Percentiles rank a stretch among this genome's conserved stretches.
phyloP scores from a whole-genome alignment of 2,329 filamentous ascomycete species.

The Chalara sp. region DNA sequence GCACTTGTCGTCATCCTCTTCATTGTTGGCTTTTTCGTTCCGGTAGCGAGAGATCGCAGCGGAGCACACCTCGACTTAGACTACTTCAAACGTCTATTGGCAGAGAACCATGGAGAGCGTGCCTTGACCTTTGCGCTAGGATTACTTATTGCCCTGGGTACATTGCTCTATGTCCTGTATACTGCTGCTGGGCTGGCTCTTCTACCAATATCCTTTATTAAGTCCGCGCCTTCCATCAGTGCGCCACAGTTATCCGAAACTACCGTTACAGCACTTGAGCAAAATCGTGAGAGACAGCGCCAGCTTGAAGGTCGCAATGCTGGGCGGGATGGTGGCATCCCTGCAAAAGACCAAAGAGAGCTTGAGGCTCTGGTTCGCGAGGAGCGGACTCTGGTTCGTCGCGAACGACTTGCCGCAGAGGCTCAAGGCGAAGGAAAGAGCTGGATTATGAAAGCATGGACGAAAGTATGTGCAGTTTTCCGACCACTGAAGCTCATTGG shows the following conservation, averaged over 20 bases:
- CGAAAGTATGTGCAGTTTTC: constrained; percentile 74
- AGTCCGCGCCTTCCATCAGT: constrained; percentile 80
- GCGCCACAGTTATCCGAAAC: constrained; percentile 70
- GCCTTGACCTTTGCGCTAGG: constrained; percentile 86
- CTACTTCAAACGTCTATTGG: constrained; percentile 80
- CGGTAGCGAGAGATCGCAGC: constrained; percentile 61
- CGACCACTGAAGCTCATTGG: constrained; percentile 83
- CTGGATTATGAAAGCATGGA: constrained; percentile 68
- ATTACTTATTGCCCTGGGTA: constrained; percentile 80
- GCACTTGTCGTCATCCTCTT: constrained; percentile 76
- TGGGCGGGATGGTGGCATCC: constrained; percentile 66
- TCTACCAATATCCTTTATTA: constrained; percentile 85
- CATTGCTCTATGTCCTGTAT: constrained; percentile 80
- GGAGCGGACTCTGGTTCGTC: constrained; percentile 84
- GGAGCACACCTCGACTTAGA: constrained; percentile 73
- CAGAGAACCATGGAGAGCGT: constrained; percentile 86
- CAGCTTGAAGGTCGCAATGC: constrained; percentile 82
- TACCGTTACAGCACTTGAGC: constrained; percentile 73
- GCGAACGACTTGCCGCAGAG: constrained; percentile 81
- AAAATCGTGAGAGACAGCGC: constrained; percentile 84
- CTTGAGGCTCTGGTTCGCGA: constrained; percentile 81
- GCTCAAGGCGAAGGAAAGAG: constrained; percentile 71
- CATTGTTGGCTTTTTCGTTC: constrained; percentile 89
- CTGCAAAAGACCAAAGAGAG: constrained; percentile 81
- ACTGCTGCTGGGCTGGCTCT: constrained; percentile 84